Conservation (phyloP, 139 green algal species). For the Coelastrella sp. region DNA sequence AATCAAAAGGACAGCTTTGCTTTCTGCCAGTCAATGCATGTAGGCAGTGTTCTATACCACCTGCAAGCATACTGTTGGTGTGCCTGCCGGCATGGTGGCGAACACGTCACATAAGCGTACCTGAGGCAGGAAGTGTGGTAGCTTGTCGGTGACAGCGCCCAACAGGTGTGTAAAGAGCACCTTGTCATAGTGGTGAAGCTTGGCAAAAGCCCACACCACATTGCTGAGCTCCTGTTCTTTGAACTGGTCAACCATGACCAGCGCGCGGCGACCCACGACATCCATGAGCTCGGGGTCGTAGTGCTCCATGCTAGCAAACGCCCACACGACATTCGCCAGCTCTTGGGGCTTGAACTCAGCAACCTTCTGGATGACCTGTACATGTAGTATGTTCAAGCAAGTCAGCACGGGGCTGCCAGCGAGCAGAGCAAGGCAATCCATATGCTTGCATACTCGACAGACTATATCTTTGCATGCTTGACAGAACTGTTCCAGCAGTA, state of each 20-base stretch:
- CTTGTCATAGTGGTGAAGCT: conserved; percentile 49
- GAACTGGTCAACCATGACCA: conserved; percentile 56
- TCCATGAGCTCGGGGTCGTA: conserved; percentile 47
- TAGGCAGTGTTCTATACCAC: too few relatives aligned
- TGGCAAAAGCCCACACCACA: conserved; percentile 70
- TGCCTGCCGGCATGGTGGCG: too few relatives aligned
- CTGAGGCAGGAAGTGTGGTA: conserved; percentile 67
- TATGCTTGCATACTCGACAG: too few relatives aligned
- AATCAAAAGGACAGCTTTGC: too few relatives aligned
- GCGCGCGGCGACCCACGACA: conserved; percentile 37
- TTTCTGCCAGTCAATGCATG: too few relatives aligned
- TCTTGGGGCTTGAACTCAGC: conserved; percentile 73
- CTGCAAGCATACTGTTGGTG: too few relatives aligned
- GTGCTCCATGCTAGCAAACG: conserved; percentile 65
- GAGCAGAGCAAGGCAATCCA: too few relatives aligned
- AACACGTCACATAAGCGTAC: conserved; percentile 6
- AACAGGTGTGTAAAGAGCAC: conserved; percentile 57
- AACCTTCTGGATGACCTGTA: conserved; percentile 45
- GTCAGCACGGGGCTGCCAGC: too few relatives aligned
- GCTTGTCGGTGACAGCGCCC: conserved; percentile 51
- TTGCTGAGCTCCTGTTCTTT: conserved; percentile 80
- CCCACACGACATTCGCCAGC: conserved; percentile 80
- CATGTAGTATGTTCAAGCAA: not conserved
- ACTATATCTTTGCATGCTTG: not conserved
- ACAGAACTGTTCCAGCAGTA: not conserved